Base-by-base conservation (phyloP, 2,329 filamentous ascomycete species). In the Trichoderma sp. region DNA sequence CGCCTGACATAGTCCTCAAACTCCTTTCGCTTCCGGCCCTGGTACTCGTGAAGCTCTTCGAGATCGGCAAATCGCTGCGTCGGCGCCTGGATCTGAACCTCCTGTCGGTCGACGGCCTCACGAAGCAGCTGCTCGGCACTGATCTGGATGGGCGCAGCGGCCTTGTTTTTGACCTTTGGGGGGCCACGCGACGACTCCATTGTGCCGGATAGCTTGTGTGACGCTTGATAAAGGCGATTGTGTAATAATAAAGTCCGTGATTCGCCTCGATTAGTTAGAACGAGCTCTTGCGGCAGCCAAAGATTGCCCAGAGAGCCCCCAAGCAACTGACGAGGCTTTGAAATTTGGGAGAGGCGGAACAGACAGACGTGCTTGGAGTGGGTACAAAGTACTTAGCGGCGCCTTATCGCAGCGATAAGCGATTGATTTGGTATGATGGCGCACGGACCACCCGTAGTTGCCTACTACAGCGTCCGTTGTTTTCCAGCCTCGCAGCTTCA, bases 141-240 rank as follows among this genome's bases (percentile, higher is more conserved):
- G 83, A 99, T 98, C 86, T 98, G 93, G 75, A 94, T 88, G 56
- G 93, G 94, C 86, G 96, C 96, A 1, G 97, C 90, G 79, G 94
- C 95, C 93, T 99, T 99, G 89, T 99, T 98, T 86, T 98, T 98
- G 88, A 99, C 97, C 90, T 95, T 90, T 14, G 97, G 96, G 75
- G 97, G 96, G 80, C 96, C 97, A 78, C 96, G 93, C 79, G 94
- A 93, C 75, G 93, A 91, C 88, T 98, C 96, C 95, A 98, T 98
- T 78, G 77, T 90, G 84, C 33, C 31, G 56, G 24, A 14, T 73
- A 16, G 18, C 56, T 62, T n/a, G 21, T 53, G 38, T 8, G 9
- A 11, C 16, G 38, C 21, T 27, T 16, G n/a, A 9, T 4, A 9
- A 21, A n/a, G 31, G 29, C 8, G 21, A 14, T 65, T 8, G 9